Evolutionary conservation across 257 asterid genomes (phyloP).

Genomic region (Cynanchum wilfordii): DNA sequence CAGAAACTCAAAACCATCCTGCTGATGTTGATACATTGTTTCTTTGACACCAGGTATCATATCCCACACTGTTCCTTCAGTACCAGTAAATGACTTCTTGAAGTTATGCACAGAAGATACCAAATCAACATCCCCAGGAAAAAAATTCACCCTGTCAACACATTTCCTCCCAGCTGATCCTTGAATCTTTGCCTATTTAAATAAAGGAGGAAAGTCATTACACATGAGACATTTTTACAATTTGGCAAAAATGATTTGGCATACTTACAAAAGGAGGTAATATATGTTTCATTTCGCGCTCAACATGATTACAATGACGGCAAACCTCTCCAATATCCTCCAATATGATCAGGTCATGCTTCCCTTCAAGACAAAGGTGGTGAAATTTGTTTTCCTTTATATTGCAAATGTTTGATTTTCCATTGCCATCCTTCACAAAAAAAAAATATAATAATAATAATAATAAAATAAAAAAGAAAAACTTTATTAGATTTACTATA

Average conservation of each 20-base stretch:
- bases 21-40: conserved; percentile 52
- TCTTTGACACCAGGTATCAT: conserved; percentile 30
- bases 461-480: no score
- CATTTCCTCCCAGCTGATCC: conserved; percentile 12
- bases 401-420: conserved; percentile 6
- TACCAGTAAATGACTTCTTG: background rate
- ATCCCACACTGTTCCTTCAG: conserved; percentile 48
- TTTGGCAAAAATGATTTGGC: background rate
- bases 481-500: background rate
- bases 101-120: conserved; percentile 9
- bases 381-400: conserved; percentile 21
- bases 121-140: conserved; percentile 9
- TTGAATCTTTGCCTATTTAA: conserved; percentile 22
- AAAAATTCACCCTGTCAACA: conserved; percentile 6
- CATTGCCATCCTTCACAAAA: conserved; percentile 25
- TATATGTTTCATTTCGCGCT: conserved; percentile 31
- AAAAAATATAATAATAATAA: no score
- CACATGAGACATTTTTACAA: background rate
- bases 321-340: conserved; percentile 44
- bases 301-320: conserved; percentile 27
- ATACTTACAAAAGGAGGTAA: conserved; percentile 48
- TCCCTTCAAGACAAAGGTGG: conserved; percentile 29
- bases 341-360: conserved; percentile 29
- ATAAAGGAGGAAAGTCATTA: background rate
- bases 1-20: conserved; percentile 57